These are phyloP conservation scores for Pyrus pyrifolia DNA, from an alignment of 306 rosid species.

Conservation along the genomic window DNA sequence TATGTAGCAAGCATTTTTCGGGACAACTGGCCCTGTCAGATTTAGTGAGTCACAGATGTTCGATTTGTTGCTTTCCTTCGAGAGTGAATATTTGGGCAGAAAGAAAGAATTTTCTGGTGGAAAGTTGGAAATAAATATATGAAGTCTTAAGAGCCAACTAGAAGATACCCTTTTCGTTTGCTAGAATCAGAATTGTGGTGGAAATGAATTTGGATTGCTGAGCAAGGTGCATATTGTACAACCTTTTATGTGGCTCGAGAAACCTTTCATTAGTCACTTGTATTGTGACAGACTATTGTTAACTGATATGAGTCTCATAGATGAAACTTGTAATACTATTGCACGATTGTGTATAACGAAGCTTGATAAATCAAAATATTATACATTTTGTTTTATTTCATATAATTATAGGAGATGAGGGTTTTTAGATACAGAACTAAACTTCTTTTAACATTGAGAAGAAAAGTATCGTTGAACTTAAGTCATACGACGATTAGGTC, in stretches of 20 bases:
- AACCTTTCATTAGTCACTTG: not conserved
- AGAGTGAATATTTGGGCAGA: not conserved
- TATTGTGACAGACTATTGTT: not conserved
- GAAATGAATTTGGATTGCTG: not conserved
- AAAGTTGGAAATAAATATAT: not conserved
- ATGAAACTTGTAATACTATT: not conserved
- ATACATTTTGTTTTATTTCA: too few relatives aligned
- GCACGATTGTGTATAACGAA: not conserved
- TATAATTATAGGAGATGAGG: too few relatives aligned
- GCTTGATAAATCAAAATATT: not conserved
- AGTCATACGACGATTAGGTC: not conserved
- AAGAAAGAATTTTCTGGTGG: not conserved
- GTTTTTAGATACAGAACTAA: too few relatives aligned
- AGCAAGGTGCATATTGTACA: not conserved
- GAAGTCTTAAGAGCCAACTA: not conserved
- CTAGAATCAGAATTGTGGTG: slow-evolving; percentile 1
- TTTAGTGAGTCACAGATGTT: slow-evolving; percentile 1
- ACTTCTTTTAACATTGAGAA: too few relatives aligned
- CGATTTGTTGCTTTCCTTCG: slow-evolving; percentile 2
- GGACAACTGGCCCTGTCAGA: slow-evolving; percentile 5
- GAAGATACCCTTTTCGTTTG: too few relatives aligned
- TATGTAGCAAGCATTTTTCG: slow-evolving; percentile 5
- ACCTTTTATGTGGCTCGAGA: not conserved
- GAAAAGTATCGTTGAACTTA: not conserved
- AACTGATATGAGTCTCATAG: not conserved